Percentiles rank a stretch among this genome's conserved stretches.
phyloP scores from a whole-genome alignment of 2,329 filamentous ascomycete species.

The Colletotrichum sp. region DNA sequence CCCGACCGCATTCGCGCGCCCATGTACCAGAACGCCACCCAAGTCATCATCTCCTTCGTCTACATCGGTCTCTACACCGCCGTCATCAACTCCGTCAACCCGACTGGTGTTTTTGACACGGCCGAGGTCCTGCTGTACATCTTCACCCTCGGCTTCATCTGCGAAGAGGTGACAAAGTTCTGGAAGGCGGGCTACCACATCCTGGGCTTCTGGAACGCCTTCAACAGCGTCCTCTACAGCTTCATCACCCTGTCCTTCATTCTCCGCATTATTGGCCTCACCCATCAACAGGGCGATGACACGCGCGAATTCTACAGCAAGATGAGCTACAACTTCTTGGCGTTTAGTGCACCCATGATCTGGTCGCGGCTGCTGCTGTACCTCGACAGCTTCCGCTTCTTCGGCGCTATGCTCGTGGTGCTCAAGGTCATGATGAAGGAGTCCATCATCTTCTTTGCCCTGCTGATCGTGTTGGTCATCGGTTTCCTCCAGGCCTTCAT shows the following conservation, averaged over 20 bases:
- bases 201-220: conserved; percentile 95
- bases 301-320: conserved; percentile 71
- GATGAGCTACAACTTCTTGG: conserved; percentile 91
- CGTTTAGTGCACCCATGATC: conserved; percentile 94
- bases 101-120: conserved; percentile 79
- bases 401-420: conserved; percentile 97
- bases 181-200: conserved; percentile 95
- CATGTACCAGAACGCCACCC: conserved; percentile 88
- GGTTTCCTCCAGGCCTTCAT: conserved; percentile 95
- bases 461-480: conserved; percentile 82
- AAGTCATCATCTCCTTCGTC: conserved; percentile 82
- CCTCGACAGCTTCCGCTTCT: conserved; percentile 92
- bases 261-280: conserved; percentile 78
- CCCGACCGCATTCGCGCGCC: conserved; percentile 94
- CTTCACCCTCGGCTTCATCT: conserved; percentile 90
- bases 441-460: conserved; percentile 93
- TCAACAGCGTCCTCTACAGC: conserved; percentile 84
- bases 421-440: conserved; percentile 95
- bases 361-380: conserved; percentile 94
- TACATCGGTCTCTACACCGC: conserved; percentile 87
- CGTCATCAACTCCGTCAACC: conserved; percentile 94
- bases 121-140: conserved; percentile 86
- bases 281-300: conserved; percentile 57
- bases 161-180: conserved; percentile 85
- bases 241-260: conserved; percentile 81